Base-by-base conservation (phyloP, 441 rosid species). In the Pelargonium australe region DNA sequence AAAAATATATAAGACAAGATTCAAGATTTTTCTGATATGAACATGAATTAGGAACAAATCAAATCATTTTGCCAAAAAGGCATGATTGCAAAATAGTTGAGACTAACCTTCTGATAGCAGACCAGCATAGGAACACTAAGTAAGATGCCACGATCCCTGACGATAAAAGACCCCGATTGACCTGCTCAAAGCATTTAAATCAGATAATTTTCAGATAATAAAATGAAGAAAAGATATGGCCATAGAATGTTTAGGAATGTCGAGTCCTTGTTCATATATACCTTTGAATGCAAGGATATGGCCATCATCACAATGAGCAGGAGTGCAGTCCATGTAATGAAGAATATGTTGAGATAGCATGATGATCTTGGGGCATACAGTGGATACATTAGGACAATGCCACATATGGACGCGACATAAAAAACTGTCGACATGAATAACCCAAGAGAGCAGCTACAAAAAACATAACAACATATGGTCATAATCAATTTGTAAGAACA, bases 121-220 rank as follows among this genome's bases (percentile, higher is more conserved):
- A 90, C 98, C 96, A 93, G 73, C 95, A 93, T 60, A 93, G 82
- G 80, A 90, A 93, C 68, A 90, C 91, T 63, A 93, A 72, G 82
- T 93, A 93, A 7, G 86, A 82, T 69, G 96, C 97, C 97, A 93
- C 89, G 49, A 89, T 87, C 70, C 97, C 90, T 0, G 95, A 85
- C 63, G 96, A 93, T 45, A 89, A 73, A 75, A 89, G 85, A 41
- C 92, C 92, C 72, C 86, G 80, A 37, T 90, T 93, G 61, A 90
- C 91, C 96, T 89, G 80, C 61, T 49, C 47, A 25, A 60, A 63
- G 55, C 63, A 68, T 43, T 28, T 28, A 28, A 28, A 28, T 28
- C 31, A 28, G 4, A 28, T 28, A 28, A 0, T 28, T 28, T 28
- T 28, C 31, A 28, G 31, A 28, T 28, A 28, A 28, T 28, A 2